Evolutionary conservation across 352 stramenopile species (phyloP).

Genomic region (Blastocystis sp.): DNA sequence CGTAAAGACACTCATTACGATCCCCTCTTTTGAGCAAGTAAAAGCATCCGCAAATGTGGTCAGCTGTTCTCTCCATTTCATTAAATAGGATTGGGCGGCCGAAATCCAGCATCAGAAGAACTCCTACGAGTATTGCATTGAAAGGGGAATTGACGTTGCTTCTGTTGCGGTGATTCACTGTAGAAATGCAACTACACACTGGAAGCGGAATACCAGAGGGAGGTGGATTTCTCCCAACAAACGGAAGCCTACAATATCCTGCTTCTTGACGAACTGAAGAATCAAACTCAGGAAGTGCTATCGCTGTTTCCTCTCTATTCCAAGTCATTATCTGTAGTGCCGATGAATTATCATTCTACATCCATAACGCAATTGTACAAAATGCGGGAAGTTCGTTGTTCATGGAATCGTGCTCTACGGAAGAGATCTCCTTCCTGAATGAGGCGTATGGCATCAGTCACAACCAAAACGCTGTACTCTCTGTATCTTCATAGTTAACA

Average conservation of each 20-base stretch:
- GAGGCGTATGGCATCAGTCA: not conserved
- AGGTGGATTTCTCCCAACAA: not conserved
- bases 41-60: not conserved
- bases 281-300: not conserved
- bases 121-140: constrained; percentile 32
- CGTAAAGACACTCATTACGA: constrained; percentile 31
- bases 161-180: not conserved
- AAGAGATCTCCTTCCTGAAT: not conserved
- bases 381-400: not conserved
- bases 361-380: not conserved
- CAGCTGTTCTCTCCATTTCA: not conserved
- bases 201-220: not conserved
- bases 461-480: not conserved
- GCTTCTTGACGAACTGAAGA: not conserved
- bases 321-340: too few species aligned
- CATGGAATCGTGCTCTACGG: not conserved
- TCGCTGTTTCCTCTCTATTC: too few species aligned
- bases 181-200: constrained; percentile 47
- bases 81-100: not conserved
- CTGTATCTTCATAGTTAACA: not conserved
- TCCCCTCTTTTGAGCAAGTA: not conserved
- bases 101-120: constrained; percentile 46
- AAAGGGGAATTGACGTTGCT: constrained; percentile 19
- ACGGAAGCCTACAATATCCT: constrained; percentile 7
- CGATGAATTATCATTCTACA: too few species aligned